These are phyloP conservation scores for Hypoxylon cercidicola DNA, from an alignment of 495 filamentous ascomycete genomes.

Conservation along the genomic window DNA sequence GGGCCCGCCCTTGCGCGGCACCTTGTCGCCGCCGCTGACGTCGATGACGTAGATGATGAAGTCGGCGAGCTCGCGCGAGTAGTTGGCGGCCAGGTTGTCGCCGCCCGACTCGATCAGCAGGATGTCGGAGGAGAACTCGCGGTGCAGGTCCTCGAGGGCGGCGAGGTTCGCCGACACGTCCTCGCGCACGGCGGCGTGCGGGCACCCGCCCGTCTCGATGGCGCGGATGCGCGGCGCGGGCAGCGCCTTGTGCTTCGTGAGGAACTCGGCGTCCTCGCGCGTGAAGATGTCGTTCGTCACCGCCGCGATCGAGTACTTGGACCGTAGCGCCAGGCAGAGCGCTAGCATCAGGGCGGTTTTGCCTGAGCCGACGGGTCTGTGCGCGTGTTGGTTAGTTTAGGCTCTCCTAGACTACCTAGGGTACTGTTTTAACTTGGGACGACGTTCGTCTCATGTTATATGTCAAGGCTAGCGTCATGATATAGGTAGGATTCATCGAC, in stretches of 20 bases:
- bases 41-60: constrained; percentile 99
- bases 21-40: constrained; percentile 96
- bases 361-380: constrained; percentile 93
- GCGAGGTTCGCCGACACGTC: constrained; percentile 94
- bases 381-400: background rate
- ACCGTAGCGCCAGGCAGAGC: constrained; percentile 81
- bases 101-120: constrained; percentile 94
- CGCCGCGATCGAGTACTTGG: constrained; percentile 84
- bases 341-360: constrained; percentile 97
- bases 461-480: background rate
- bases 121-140: constrained; percentile 77
- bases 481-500: constrained; percentile 40
- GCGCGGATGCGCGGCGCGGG: constrained; percentile 84
- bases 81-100: constrained; percentile 97
- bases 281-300: constrained; percentile 99
- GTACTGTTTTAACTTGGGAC: background rate
- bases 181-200: constrained; percentile 97
- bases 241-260: constrained; percentile 85
- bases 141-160: constrained; percentile 87
- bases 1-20: constrained; percentile 94
- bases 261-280: constrained; percentile 96
- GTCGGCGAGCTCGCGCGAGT: constrained; percentile 90
- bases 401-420: background rate
- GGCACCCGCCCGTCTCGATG: constrained; percentile 98
- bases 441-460: background rate